phyloP scores from a whole-genome alignment of 257 asterid species.

The Solanum bukasovii region DNA sequence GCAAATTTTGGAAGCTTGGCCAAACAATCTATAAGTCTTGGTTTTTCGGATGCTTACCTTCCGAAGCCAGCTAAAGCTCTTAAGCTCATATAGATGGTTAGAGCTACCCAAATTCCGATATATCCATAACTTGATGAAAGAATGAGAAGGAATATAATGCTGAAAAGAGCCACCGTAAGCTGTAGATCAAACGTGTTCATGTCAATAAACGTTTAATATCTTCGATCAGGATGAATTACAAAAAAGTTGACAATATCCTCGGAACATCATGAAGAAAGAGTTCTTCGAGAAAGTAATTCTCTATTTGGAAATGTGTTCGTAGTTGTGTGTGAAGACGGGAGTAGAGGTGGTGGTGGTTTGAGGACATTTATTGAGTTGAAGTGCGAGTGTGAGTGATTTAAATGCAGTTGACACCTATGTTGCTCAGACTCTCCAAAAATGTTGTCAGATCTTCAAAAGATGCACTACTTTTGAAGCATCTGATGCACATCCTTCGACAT shows the following conservation, averaged over 20 bases:
- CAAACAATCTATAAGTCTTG: neutral
- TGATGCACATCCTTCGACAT: neutral
- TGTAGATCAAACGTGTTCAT: constrained; percentile 4
- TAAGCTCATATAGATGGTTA: constrained; percentile 50
- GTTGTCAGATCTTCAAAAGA: neutral
- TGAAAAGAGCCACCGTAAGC: constrained; percentile 51
- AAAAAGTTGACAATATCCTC: neutral
- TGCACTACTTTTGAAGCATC: neutral
- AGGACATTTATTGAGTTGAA: neutral
- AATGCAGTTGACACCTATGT: neutral
- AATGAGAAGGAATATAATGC: constrained; percentile 41
- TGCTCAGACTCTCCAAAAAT: neutral
- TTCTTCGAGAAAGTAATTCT: neutral
- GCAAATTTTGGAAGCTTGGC: neutral
- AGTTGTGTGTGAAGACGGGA: neutral
- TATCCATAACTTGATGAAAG: constrained; percentile 40
- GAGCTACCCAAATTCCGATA: constrained; percentile 64
- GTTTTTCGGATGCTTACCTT: constrained; percentile 24
- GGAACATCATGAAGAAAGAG: neutral
- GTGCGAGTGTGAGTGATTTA: neutral
- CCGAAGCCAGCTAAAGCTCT: constrained; percentile 65
- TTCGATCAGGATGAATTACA: neutral
- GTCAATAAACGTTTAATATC: neutral
- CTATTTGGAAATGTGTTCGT: neutral
- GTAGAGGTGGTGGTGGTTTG: neutral